These are phyloP conservation scores for Crithidia mellificae DNA, from an alignment of 208 protist species.

Conservation along the genomic window DNA sequence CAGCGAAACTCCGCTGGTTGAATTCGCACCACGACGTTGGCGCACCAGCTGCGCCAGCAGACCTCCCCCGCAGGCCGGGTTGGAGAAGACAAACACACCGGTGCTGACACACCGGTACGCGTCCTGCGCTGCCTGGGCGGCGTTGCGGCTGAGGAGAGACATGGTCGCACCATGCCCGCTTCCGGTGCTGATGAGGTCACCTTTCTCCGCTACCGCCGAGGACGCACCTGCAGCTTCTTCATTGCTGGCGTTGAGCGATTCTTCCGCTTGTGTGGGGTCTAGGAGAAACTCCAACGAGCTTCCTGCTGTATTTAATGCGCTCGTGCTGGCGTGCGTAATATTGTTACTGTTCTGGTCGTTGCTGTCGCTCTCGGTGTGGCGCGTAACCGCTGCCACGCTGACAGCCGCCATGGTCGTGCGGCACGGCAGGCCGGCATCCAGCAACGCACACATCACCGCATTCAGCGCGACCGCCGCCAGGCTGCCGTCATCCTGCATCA, in stretches of 20 bases:
- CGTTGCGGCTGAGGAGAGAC: background rate
- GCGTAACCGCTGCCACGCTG: slow-evolving; percentile 35
- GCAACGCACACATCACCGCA: slow-evolving; percentile 80
- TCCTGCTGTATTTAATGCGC: background rate
- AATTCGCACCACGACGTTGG: slow-evolving; percentile 4
- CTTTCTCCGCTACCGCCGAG: slow-evolving; percentile 7
- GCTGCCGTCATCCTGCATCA: slow-evolving; percentile 76
- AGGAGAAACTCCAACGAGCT: slow-evolving; percentile 39
- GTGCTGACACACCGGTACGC: slow-evolving; percentile 31
- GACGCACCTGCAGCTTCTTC: background rate
- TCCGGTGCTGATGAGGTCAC: background rate
- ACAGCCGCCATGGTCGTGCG: slow-evolving; percentile 83
- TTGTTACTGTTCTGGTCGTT: too few relatives aligned
- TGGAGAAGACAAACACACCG: slow-evolving; percentile 71
- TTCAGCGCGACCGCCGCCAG: slow-evolving; percentile 74
- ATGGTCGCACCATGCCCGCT: background rate
- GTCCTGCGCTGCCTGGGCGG: slow-evolving; percentile 4
- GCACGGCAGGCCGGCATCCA: slow-evolving; percentile 84
- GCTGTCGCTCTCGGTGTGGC: background rate
- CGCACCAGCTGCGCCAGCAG: slow-evolving; percentile 52
- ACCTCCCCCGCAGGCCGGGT: slow-evolving; percentile 50
- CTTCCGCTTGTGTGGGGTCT: slow-evolving; percentile 68
- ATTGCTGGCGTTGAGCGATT: slow-evolving; percentile 23
- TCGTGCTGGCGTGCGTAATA: too few relatives aligned
- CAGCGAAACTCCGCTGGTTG: slow-evolving; percentile 14